Evolutionary conservation across 768 basidiomycete genomes (phyloP).

Genomic region (Auricularia auricula-judae): DNA sequence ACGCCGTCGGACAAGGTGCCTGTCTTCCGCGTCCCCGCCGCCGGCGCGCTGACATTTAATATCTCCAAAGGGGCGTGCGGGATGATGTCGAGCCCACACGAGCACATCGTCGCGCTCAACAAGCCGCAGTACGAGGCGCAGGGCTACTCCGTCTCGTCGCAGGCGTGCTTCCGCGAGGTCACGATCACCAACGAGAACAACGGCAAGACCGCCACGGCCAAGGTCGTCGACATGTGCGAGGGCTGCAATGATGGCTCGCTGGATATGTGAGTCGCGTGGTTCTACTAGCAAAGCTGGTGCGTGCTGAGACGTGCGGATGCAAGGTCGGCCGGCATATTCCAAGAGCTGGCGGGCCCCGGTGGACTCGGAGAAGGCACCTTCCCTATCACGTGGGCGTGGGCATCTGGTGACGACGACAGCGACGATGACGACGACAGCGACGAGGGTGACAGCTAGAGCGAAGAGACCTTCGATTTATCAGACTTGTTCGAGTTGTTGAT

Average conservation of each 20-base stretch:
- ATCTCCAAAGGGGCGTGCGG: not conserved
- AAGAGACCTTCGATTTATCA: not conserved
- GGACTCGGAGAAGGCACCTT: not conserved
- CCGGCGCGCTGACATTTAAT: too few relatives aligned
- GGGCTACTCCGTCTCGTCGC: not conserved
- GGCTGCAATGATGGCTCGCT: not conserved
- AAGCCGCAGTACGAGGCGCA: not conserved
- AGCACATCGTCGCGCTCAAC: not conserved
- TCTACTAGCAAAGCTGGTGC: not conserved
- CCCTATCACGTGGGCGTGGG: not conserved
- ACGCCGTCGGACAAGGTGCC: not conserved
- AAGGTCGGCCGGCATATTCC: not conserved
- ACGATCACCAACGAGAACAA: not conserved
- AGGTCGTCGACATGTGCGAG: not conserved
- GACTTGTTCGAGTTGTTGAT: too few relatives aligned
- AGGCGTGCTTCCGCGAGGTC: not conserved
- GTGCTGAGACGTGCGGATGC: not conserved
- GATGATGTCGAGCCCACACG: not conserved
- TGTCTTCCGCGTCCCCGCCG: too few relatives aligned
- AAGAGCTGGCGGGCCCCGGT: not conserved
- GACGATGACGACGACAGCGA: not conserved
- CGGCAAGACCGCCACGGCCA: not conserved
- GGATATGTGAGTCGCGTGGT: not conserved
- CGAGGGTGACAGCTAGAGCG: not conserved
- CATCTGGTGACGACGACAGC: not conserved